These are phyloP conservation scores for Gossypium lobatum DNA, from an alignment of 441 rosid genomes.

Conservation along the genomic window DNA sequence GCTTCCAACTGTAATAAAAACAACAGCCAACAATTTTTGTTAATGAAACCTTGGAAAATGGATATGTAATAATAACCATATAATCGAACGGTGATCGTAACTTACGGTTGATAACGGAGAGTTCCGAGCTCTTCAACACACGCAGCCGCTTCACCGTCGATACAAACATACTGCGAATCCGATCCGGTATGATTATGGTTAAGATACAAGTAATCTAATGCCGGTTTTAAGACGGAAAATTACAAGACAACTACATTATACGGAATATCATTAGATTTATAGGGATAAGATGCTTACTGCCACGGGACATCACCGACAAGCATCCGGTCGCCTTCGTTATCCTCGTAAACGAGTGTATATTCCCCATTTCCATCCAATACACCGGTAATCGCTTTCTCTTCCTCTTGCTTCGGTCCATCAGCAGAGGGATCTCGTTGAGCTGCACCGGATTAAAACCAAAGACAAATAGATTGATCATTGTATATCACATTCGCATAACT, in stretches of 20 bases:
- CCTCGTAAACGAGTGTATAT: slow-evolving; percentile 63
- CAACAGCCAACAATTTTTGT: not conserved
- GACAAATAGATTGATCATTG: not conserved
- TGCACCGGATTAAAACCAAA: slow-evolving; percentile 11
- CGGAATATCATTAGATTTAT: slow-evolving; percentile 21
- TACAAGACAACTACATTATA: not conserved
- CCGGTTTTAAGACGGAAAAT: not conserved
- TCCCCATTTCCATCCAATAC: slow-evolving; percentile 38
- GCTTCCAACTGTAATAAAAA: slow-evolving; percentile 36
- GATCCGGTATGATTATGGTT: not conserved
- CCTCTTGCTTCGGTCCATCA: slow-evolving; percentile 19
- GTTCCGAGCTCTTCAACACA: slow-evolving; percentile 61
- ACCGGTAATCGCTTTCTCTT: slow-evolving; percentile 29
- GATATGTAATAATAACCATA: not conserved
- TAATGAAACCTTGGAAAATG: not conserved
- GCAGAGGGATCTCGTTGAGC: slow-evolving; percentile 37
- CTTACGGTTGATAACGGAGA: slow-evolving; percentile 57
- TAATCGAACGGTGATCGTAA: not conserved
- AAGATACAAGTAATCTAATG: slow-evolving; percentile 20
- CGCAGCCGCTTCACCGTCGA: slow-evolving; percentile 72
- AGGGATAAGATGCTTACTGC: slow-evolving; percentile 54
- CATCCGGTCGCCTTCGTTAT: slow-evolving; percentile 71
- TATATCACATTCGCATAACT: not conserved
- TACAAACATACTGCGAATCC: slow-evolving; percentile 62
- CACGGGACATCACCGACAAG: slow-evolving; percentile 78